Evolutionary conservation across 2,329 filamentous ascomycete genomes (phyloP).

Genomic region (Ophiocordyceps sinensis): DNA sequence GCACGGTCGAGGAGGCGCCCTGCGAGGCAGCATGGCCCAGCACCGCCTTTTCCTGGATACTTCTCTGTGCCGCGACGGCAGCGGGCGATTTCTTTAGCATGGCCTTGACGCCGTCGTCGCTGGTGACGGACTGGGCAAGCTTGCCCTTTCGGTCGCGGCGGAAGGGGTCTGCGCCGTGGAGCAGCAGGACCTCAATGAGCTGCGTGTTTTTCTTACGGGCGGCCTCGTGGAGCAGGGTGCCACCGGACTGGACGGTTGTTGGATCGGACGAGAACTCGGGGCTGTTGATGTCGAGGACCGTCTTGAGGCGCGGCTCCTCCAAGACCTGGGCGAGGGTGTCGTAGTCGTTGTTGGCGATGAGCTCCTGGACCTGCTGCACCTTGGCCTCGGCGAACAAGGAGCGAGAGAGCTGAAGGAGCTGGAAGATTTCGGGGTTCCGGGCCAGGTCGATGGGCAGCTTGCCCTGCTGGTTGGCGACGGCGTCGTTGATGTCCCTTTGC

Average conservation of each 20-base stretch:
- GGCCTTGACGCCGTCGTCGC: constrained; percentile 75
- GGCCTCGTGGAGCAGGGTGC: constrained; percentile 85
- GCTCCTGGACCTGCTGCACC: constrained; percentile 67
- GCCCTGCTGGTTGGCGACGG: constrained; percentile 69
- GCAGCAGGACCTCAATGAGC: constrained; percentile 75
- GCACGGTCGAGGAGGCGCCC: constrained; percentile 33
- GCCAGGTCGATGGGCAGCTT: constrained; percentile 80
- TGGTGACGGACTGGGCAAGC: constrained; percentile 89
- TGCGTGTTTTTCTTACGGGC: constrained; percentile 75
- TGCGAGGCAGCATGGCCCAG: constrained; percentile 57
- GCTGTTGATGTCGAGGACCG: constrained; percentile 81
- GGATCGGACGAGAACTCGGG: constrained; percentile 76
- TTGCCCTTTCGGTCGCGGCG: constrained; percentile 89
- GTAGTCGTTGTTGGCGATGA: constrained; percentile 62
- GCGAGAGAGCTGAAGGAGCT: constrained; percentile 78
- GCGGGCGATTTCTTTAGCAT: constrained; percentile 92
- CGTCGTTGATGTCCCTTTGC: constrained; percentile 74
- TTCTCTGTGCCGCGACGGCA: constrained; percentile 82
- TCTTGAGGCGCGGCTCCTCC: constrained; percentile 74
- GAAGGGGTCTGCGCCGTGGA: constrained; percentile 94
- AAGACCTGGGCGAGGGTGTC: constrained; percentile 64
- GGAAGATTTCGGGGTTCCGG: constrained; percentile 87
- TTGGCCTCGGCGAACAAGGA: constrained; percentile 83
- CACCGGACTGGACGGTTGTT: constrained; percentile 65
- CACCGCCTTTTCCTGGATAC: constrained; percentile 94